Evolutionary conservation across 164 flowering plant species (phyloP).

Genomic region (Magnolia changhungtana): DNA sequence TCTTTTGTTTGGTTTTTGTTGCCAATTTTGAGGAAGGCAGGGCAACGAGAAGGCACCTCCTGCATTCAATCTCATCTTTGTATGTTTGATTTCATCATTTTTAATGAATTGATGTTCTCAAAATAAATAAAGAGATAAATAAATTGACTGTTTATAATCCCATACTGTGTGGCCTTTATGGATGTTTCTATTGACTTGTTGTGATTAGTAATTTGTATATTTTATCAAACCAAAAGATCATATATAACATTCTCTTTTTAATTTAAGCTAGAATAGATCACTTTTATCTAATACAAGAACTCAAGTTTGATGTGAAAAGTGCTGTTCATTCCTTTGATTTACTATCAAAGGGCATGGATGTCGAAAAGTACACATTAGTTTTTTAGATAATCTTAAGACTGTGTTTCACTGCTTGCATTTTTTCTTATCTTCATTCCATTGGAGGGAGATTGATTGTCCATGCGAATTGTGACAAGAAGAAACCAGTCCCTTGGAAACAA

Average conservation of each 20-base stretch:
- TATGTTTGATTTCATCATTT: neutral
- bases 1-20: neutral
- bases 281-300: conserved; percentile 47
- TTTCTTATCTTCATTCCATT: no score
- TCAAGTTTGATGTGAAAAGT: conserved; percentile 52
- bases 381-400: conserved; percentile 58
- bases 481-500: no score
- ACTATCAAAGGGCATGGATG: conserved; percentile 57
- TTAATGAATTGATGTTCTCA: neutral
- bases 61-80: neutral
- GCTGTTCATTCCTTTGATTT: conserved; percentile 53
- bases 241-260: neutral
- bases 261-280: neutral
- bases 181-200: neutral
- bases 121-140: no score
- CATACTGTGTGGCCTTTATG: neutral
- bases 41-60: neutral
- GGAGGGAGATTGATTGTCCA: no score
- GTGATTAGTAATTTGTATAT: no score
- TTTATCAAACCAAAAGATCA: no score
- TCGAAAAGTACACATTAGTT: conserved; percentile 65
- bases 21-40: neutral
- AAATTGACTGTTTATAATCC: no score
- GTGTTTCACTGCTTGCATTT: neutral
- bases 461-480: no score